Evolutionary conservation across 495 filamentous ascomycete genomes (phyloP).

Genomic region (Trichoderma asperelloides): DNA sequence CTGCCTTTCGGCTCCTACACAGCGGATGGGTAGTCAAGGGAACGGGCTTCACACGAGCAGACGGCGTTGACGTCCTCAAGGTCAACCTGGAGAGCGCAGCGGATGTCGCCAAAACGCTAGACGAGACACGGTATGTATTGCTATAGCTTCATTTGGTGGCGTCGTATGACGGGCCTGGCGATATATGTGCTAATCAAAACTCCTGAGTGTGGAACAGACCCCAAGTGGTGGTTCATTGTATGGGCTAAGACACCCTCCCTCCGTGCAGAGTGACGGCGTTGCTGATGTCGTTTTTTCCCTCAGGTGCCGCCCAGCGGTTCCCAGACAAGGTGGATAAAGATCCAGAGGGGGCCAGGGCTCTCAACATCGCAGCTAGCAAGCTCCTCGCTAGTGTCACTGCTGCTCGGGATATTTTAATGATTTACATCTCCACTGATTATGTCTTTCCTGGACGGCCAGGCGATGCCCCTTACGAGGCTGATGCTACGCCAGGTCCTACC

Average conservation of each 20-base stretch:
- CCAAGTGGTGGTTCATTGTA: constrained; percentile 77
- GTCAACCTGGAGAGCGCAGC: constrained; percentile 56
- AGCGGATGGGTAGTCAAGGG: constrained; percentile 62
- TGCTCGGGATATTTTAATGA: constrained; percentile 53
- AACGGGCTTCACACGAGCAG: constrained; percentile 66
- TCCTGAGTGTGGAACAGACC: constrained; percentile 42
- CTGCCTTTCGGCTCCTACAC: constrained; percentile 52
- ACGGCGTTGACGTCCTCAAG: constrained; percentile 64
- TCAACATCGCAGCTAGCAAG: constrained; percentile 68
- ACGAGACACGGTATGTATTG: constrained; percentile 50
- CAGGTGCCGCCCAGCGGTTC: constrained; percentile 84
- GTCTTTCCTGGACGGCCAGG: constrained; percentile 76
- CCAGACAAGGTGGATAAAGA: constrained; percentile 77
- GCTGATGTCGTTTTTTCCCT: not conserved
- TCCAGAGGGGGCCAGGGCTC: constrained; percentile 59
- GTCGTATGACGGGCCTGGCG: not conserved
- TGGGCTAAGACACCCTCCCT: not conserved
- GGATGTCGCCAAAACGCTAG: constrained; percentile 54
- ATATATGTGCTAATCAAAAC: constrained; percentile 7
- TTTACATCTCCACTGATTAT: constrained; percentile 96
- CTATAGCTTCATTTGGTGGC: not conserved
- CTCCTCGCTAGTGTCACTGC: constrained; percentile 58
- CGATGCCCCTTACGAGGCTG: constrained; percentile 74
- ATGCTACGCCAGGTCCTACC: constrained; percentile 55
- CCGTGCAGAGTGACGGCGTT: not conserved